Percentiles rank a stretch among this genome's conserved stretches.
These are phyloP conservation scores for Arthroderma uncinatum DNA, from an alignment of 2,329 filamentous ascomycete species.

Conservation along the genomic window DNA sequence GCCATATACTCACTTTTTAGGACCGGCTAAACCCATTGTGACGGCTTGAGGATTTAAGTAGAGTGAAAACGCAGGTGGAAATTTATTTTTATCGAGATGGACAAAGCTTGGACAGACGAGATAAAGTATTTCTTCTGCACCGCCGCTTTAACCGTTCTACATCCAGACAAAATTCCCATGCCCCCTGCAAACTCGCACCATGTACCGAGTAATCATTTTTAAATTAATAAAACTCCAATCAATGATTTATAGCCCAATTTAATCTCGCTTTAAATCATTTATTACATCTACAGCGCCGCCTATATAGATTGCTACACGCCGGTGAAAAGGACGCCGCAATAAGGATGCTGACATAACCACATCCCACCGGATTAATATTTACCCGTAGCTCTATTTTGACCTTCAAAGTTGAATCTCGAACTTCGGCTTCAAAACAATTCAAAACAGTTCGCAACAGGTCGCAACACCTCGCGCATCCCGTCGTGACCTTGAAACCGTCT, in stretches of 20 bases:
- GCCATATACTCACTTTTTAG: constrained; percentile 48
- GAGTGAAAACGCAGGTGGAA: not conserved
- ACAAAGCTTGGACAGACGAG: not conserved
- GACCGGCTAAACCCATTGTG: constrained; percentile 57
- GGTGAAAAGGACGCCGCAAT: not conserved
- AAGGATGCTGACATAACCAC: not conserved
- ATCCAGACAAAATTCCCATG: not conserved
- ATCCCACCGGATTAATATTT: not conserved
- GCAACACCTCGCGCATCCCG: not conserved
- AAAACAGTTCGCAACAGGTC: not conserved
- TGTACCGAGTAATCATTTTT: too few species aligned
- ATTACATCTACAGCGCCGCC: too few species aligned
- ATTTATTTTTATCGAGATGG: not conserved
- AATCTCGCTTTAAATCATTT: too few species aligned
- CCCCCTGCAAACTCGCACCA: not conserved
- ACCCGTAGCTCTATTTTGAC: not conserved
- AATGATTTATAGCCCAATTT: too few species aligned
- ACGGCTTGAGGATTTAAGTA: not conserved
- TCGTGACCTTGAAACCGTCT: not conserved
- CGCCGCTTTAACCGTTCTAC: not conserved
- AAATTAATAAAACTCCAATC: too few species aligned
- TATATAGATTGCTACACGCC: not conserved
- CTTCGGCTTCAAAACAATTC: not conserved
- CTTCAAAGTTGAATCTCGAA: not conserved
- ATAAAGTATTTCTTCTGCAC: not conserved